These are phyloP conservation scores for Erigeron canadensis DNA, from an alignment of 129 eudicot species.

Conservation along the genomic window DNA sequence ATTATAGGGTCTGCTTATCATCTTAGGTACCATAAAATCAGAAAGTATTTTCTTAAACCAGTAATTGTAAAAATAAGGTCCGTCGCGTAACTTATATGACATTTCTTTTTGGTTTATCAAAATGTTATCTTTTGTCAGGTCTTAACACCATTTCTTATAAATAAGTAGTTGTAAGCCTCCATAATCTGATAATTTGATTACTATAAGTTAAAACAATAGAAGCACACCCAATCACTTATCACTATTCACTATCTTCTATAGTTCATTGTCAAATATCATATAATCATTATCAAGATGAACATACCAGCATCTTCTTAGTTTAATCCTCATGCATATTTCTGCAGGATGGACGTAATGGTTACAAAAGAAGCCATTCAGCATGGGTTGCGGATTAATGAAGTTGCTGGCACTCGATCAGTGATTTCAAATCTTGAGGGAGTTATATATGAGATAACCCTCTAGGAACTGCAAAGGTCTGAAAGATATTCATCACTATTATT, in stretches of 20 bases:
- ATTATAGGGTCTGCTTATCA: neutral
- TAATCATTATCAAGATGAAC: neutral
- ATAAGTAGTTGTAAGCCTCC: neutral
- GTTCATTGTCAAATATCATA: neutral
- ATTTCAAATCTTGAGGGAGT: conserved; percentile 67
- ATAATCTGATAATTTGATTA: neutral
- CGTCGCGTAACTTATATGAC: no score
- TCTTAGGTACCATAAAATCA: no score
- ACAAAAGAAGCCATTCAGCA: conserved; percentile 60
- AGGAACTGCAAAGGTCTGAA: neutral
- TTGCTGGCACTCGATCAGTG: conserved; percentile 60
- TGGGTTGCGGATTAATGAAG: conserved; percentile 65
- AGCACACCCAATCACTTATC: neutral
- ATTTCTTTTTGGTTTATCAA: no score
- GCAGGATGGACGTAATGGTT: conserved; percentile 89
- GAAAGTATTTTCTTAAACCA: no score
- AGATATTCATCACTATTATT: neutral
- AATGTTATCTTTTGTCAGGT: no score
- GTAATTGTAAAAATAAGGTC: no score
- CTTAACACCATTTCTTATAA: no score
- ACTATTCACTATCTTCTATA: no score
- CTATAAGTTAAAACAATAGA: neutral
- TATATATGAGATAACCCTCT: conserved; percentile 61
- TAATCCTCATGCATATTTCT: neutral
- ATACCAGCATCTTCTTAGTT: neutral